These are phyloP conservation scores for Podaxis pistillaris DNA, from an alignment of 768 basidiomycete genomes.

Conservation along the genomic window DNA sequence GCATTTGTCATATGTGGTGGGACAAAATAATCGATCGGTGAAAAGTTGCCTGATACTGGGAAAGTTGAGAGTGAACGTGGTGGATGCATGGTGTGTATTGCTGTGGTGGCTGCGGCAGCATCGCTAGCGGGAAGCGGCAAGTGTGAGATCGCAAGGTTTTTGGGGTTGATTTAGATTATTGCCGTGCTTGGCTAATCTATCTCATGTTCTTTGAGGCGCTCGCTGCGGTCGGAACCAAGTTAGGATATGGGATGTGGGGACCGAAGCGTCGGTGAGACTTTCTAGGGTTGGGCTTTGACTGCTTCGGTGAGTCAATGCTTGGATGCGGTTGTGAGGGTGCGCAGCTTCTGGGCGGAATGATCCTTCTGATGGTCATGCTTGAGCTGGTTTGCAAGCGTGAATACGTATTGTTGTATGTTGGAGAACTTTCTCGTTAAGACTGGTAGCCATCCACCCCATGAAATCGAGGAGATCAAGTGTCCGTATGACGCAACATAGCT, in stretches of 20 bases:
- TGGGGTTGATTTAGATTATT: not conserved
- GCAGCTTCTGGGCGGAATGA: not conserved
- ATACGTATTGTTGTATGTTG: not conserved
- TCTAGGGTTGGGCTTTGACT: not conserved
- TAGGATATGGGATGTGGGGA: not conserved
- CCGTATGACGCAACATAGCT: not conserved
- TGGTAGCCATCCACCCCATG: not conserved
- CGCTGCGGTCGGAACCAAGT: not conserved
- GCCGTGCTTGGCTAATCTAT: not conserved
- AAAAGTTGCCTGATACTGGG: not conserved
- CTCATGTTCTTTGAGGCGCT: not conserved
- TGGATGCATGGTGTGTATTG: not conserved
- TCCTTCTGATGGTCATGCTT: not conserved
- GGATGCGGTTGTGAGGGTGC: not conserved
- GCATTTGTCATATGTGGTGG: not conserved
- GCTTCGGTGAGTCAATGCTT: not conserved
- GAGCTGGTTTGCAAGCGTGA: constrained; percentile 2
- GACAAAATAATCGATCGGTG: not conserved
- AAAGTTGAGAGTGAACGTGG: not conserved
- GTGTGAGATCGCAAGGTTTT: not conserved
- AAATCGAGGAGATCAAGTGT: not conserved
- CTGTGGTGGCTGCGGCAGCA: not conserved
- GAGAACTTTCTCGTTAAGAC: not conserved
- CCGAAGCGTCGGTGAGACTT: not conserved
- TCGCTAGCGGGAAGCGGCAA: not conserved